These are phyloP conservation scores for Brachypodium distachyon DNA, from an alignment of 202 grass and related monocot genomes.

Conservation along the genomic window DNA sequence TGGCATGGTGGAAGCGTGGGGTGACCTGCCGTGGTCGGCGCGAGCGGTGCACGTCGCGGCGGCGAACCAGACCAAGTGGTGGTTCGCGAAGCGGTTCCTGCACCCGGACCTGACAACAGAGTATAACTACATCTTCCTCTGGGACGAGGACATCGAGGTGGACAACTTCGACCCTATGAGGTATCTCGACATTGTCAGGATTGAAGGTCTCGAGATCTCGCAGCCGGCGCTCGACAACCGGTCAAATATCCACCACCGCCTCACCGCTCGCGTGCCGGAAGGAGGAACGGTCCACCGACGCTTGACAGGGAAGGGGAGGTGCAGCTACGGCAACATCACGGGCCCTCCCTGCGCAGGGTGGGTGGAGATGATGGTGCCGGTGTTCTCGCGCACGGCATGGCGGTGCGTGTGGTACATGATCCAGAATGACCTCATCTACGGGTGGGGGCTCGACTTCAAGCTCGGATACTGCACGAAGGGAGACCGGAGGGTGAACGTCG, in stretches of 20 bases:
- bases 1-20: constrained; percentile 67
- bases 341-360: constrained; percentile 84
- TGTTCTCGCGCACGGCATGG: constrained; percentile 84
- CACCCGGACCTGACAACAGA: constrained; percentile 79
- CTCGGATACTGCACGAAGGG: constrained; percentile 86
- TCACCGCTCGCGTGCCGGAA: constrained; percentile 45
- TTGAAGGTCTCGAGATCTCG: constrained; percentile 74
- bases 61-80: constrained; percentile 95
- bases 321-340: constrained; percentile 76
- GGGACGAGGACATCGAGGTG: constrained; percentile 92
- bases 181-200: constrained; percentile 45
- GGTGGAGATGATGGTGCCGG: constrained; percentile 99
- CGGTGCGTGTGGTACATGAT: constrained; percentile 91
- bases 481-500: constrained; percentile 46
- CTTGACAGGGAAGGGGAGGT: constrained; percentile 30
- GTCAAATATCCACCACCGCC: constrained; percentile 73
- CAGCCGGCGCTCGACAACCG: constrained; percentile 82
- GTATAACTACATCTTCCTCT: constrained; percentile 85
- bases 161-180: constrained; percentile 58
- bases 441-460: constrained; percentile 85
- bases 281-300: constrained; percentile 50
- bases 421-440: constrained; percentile 95
- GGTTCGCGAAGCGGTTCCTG: constrained; percentile 94
- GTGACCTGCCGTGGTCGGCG: constrained; percentile 53
- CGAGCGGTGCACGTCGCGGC: constrained; percentile 54